Evolutionary conservation across 2,329 filamentous ascomycete species (phyloP).

Genomic region (Pseudopyrenochaeta lycopersici): DNA sequence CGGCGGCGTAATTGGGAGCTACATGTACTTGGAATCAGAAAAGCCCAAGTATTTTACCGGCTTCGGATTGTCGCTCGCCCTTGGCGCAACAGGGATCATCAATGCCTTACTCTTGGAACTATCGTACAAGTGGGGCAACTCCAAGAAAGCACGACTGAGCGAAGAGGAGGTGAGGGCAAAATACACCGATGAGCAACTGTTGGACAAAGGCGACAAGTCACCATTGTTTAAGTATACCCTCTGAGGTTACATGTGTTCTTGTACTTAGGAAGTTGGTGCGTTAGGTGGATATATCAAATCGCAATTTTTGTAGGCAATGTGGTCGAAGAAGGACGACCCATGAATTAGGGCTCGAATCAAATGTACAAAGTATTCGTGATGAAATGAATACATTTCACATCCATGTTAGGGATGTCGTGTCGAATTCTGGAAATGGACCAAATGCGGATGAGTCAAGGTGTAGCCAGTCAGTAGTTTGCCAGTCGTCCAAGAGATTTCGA

Average conservation of each 20-base stretch:
- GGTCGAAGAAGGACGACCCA: not conserved
- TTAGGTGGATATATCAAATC: no score
- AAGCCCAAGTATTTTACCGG: constrained; percentile 44
- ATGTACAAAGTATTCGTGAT: not conserved
- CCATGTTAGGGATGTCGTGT: constrained; percentile 13
- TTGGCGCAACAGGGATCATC: constrained; percentile 28
- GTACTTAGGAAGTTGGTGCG: no score
- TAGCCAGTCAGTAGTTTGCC: constrained; percentile 47
- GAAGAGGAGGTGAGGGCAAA: constrained; percentile 45
- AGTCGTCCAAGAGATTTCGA: constrained; percentile 36
- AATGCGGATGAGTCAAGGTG: constrained; percentile 45
- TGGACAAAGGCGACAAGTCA: constrained; percentile 49
- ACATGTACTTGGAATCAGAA: constrained; percentile 45
- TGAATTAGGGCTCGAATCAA: no score
- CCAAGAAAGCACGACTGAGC: constrained; percentile 39
- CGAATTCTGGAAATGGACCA: constrained; percentile 16
- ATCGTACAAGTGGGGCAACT: constrained; percentile 46
- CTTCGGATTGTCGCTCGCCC: constrained; percentile 41
- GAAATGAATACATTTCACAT: not conserved
- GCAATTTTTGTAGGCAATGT: not conserved
- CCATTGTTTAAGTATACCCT: constrained; percentile 50
- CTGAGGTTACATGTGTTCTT: constrained; percentile 10
- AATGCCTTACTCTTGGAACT: constrained; percentile 26
- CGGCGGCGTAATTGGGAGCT: constrained; percentile 38
- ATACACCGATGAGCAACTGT: constrained; percentile 48